Percentiles rank a stretch among this genome's conserved stretches.
Conservation (phyloP, 768 basidiomycete genomes). For the Xerocomellus dryophilus region DNA sequence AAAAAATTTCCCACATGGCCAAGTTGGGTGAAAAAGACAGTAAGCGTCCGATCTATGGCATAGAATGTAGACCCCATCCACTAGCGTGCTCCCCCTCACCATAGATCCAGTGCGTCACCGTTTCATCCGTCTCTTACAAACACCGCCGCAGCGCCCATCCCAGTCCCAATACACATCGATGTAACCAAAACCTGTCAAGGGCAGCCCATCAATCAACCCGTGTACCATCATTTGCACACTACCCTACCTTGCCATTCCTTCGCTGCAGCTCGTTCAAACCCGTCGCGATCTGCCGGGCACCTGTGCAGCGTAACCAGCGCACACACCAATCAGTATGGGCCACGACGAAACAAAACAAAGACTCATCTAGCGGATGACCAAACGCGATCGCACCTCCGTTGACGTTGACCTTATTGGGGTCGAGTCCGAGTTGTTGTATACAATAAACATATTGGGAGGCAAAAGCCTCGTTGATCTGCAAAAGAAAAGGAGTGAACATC, state of each 20-base stretch:
- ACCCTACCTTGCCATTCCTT: slow-evolving; percentile 58
- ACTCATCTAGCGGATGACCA: slow-evolving; percentile 80
- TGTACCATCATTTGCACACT: not conserved
- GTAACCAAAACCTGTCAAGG: slow-evolving; percentile 67
- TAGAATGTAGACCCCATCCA: too few relatives aligned
- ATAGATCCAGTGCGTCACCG: not conserved
- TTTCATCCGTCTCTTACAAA: slow-evolving; percentile 53
- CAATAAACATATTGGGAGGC: slow-evolving; percentile 80
- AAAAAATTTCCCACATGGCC: too few relatives aligned
- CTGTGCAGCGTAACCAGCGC: slow-evolving; percentile 64
- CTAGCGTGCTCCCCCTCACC: too few relatives aligned
- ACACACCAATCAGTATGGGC: slow-evolving; percentile 8
- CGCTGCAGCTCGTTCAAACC: slow-evolving; percentile 73
- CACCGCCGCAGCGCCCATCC: slow-evolving; percentile 87
- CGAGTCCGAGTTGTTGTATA: slow-evolving; percentile 60
- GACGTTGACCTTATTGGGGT: slow-evolving; percentile 72
- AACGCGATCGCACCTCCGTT: slow-evolving; percentile 91
- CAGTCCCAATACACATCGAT: slow-evolving; percentile 84
- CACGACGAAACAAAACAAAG: not conserved
- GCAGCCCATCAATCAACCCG: not conserved
- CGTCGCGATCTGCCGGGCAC: slow-evolving; percentile 79
- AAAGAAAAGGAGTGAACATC: not conserved
- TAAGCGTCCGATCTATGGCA: too few relatives aligned
- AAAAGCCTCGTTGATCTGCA: slow-evolving; percentile 88
- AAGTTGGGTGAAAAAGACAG: too few relatives aligned